Evolutionary conservation across 345 rosid genomes (phyloP).

Genomic region (Citrus cavaleriei): DNA sequence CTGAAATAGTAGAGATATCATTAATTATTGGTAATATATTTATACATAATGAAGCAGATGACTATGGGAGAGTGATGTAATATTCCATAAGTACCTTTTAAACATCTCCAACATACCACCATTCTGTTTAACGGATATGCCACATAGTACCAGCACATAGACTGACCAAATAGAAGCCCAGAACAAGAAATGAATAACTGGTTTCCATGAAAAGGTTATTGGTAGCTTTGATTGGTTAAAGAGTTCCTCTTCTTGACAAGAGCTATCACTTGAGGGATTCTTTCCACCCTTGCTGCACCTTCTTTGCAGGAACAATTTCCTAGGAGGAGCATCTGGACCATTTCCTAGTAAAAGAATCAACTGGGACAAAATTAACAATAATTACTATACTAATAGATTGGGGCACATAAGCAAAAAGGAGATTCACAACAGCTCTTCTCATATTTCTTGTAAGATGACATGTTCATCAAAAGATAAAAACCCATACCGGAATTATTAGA

Average conservation of each 20-base stretch:
- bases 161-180: slow-evolving; percentile 72
- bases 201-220: slow-evolving; percentile 51
- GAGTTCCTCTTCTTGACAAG: slow-evolving; percentile 16
- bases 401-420: not conserved
- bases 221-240: slow-evolving; percentile 25
- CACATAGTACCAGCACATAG: slow-evolving; percentile 63
- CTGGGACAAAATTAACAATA: slow-evolving; percentile 37
- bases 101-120: slow-evolving; percentile 83
- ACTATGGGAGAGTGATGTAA: not conserved
- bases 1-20: not conserved
- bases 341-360: slow-evolving; percentile 63
- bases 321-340: slow-evolving; percentile 87
- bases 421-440: not conserved
- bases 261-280: slow-evolving; percentile 22
- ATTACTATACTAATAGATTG: not conserved
- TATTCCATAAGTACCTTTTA: slow-evolving; percentile 51
- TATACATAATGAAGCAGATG: not conserved
- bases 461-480: not conserved
- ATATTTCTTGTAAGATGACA: not conserved
- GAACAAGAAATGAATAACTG: slow-evolving; percentile 51
- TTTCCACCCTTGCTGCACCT: slow-evolving; percentile 26
- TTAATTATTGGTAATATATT: not conserved
- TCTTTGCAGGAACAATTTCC: slow-evolving; percentile 54
- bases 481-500: slow-evolving; percentile 71
- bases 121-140: slow-evolving; percentile 53